A percentile compares a stretch with the other conserved stretches of the same genome.
These are phyloP conservation scores for Yamadazyma ubonensis DNA, from an alignment of 805 yeast species.

Conservation along the genomic window DNA sequence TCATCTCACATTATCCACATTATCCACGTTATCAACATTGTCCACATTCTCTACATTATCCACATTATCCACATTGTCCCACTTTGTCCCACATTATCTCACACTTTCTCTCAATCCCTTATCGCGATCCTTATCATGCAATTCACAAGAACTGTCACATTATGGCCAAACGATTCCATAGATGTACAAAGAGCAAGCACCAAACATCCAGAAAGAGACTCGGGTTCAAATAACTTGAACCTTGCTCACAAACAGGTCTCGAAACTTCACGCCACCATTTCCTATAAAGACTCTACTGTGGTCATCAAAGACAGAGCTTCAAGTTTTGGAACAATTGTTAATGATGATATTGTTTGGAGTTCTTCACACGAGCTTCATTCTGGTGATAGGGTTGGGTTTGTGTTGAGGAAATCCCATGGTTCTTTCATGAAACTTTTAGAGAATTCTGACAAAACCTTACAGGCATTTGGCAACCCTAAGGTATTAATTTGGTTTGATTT, in stretches of 20 bases:
- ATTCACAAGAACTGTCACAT: too few relatives aligned
- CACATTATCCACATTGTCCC: too few relatives aligned
- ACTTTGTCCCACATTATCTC: background rate
- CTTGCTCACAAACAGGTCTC: conserved; percentile 38
- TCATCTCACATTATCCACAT: too few relatives aligned
- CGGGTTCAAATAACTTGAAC: conserved; percentile 29
- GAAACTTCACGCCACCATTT: conserved; percentile 35
- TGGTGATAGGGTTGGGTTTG: conserved; percentile 37
- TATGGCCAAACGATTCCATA: too few relatives aligned
- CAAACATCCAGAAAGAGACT: conserved; percentile 25
- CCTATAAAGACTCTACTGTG: conserved; percentile 18
- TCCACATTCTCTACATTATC: too few relatives aligned
- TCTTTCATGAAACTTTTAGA: too few relatives aligned
- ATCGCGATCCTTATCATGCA: background rate
- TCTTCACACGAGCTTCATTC: too few relatives aligned
- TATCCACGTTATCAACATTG: too few relatives aligned
- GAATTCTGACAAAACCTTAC: too few relatives aligned
- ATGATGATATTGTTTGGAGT: too few relatives aligned
- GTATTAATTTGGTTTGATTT: too few relatives aligned
- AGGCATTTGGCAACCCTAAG: too few relatives aligned
- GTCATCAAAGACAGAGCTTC: conserved; percentile 30
- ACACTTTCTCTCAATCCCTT: background rate
- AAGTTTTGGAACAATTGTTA: conserved; percentile 40
- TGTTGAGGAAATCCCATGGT: conserved; percentile 17
- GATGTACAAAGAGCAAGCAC: conserved; percentile 28